Base-by-base conservation (phyloP, 2,329 filamentous ascomycete species). In the Penicillium sp. region DNA sequence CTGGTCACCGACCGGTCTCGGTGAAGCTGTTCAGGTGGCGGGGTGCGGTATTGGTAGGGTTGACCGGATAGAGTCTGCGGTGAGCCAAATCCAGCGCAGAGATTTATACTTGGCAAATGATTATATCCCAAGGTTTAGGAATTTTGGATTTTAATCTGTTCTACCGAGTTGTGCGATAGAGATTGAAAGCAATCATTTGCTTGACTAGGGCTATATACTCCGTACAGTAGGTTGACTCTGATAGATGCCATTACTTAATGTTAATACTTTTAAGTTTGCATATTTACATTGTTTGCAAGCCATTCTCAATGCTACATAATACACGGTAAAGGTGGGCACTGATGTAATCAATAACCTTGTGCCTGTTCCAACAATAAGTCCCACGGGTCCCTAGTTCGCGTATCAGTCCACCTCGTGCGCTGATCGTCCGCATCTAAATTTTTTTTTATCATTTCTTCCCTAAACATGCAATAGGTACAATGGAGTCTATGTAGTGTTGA, bases 21-120 rank as follows among this genome's bases (percentile, higher is more conserved):
- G 67, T 70, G 69, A 72, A 68, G 69, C 61, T 66, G 61, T 60
- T 58, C 63, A 66, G 60, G 63, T 24, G 41, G 22, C 22, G 48
- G 13, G 22, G 35, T 21, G 26, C 10, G 52, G 61, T 31, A 56
- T 31, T 61, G 39, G 39, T 22, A 21, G 10, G 50, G 46, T 19
- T 49, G 57, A 19, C 70, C 70, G 53, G 70, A 73, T 72, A 65
- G 64, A 71, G 71, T 49, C 63, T 73, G 68, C 71, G 71, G 71
- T 73, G 71, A 73, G 66, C 58, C 54, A 44, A 57, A 62, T 54
- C 45, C 33, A 50, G 37, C 33, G 48, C 35, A 52, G 49, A 52
- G 49, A 52, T 52, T 45, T 52, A 22, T 41, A 22, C 39, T 41
- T 41, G 39, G 39, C 39, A 22, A 19, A 41, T 41, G 35, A 39